phyloP scores from a whole-genome alignment of 345 rosid genomes.

The Eucalyptus sideroxylon region DNA sequence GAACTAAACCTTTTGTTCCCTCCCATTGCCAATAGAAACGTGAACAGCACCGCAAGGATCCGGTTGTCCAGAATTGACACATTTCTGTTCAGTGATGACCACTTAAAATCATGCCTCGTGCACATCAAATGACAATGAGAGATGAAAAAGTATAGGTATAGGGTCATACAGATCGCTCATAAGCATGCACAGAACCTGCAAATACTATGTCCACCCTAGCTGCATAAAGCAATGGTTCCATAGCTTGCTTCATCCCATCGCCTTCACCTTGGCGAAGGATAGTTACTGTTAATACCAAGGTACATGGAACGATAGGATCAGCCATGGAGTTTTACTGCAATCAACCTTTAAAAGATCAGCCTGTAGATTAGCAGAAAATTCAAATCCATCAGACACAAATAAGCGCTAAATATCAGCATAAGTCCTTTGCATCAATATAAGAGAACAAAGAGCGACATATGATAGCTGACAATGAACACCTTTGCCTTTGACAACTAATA shows the following conservation, averaged over 20 bases:
- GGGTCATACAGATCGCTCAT: too few relatives aligned
- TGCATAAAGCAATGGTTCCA: constrained; percentile 79
- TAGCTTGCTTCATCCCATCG: constrained; percentile 59
- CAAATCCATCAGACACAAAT: not conserved
- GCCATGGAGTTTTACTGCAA: constrained; percentile 77
- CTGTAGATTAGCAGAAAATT: constrained; percentile 7
- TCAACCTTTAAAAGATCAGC: constrained; percentile 73
- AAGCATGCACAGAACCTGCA: constrained; percentile 81
- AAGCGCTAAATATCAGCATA: too few relatives aligned
- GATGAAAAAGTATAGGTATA: not conserved
- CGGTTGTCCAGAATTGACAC: too few relatives aligned
- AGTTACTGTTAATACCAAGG: constrained; percentile 91
- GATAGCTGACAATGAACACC: too few relatives aligned
- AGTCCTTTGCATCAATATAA: too few relatives aligned
- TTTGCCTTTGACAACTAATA: too few relatives aligned
- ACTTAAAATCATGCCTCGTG: too few relatives aligned
- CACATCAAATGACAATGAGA: not conserved
- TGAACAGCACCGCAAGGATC: too few relatives aligned
- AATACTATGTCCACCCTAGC: constrained; percentile 66
- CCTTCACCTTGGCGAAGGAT: constrained; percentile 81
- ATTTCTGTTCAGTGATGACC: not conserved
- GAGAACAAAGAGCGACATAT: too few relatives aligned
- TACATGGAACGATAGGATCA: constrained; percentile 65
- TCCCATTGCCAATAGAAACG: too few relatives aligned
- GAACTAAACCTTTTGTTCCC: not conserved